Base-by-base conservation (phyloP, 2,329 filamentous ascomycete genomes). In the Stemphylium lycopersici region DNA sequence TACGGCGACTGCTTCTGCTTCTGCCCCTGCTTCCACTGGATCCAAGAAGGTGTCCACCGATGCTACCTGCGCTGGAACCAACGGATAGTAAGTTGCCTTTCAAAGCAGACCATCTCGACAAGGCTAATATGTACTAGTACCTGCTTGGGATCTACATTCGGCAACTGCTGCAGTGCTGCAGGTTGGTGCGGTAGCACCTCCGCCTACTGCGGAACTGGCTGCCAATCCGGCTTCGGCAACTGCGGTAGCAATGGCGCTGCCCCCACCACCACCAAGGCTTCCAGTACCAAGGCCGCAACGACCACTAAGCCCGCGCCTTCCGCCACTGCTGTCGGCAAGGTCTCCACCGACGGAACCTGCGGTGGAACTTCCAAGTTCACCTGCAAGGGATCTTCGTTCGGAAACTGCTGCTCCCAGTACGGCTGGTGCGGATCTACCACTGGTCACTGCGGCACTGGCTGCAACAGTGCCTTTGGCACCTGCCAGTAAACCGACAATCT, bases 391-490 rank as follows among this genome's bases (percentile, higher is more conserved):
- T 77, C 74, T 47, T 45, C 64, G 3, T 80, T 77, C 55, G 79
- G 79, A 3, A 71, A 77, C 59, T 81, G 79, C 70, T 82, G 79
- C 70, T 77, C 73, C 10, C 65, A 65, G 49, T 73, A 72, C 56
- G 76, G 76, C 16, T 74, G 67, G 58, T 81, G 80, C 51, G 71
- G 71, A 15, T 61, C 63, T 15, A 69, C 66, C 11, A 49, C 56
- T 5, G 62, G 45, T 18, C 62, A 74, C 56, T 75, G 72, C 57
- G 65, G 57, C 18, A 63, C 61, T 12, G 70, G 70, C 26, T 76
- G 72, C 64, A 66, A 75, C 41, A 52, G 63, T 26, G 62, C 43
- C 10, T 76, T 73, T 47, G 74, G 73, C 22, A 70, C 58, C 44
- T 74, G 70, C 59, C 26, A 29, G 26, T 29, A 29, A 70, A 70